phyloP scores from a whole-genome alignment of 78 protist genomes.

The Dictyostelium firmibasis region DNA sequence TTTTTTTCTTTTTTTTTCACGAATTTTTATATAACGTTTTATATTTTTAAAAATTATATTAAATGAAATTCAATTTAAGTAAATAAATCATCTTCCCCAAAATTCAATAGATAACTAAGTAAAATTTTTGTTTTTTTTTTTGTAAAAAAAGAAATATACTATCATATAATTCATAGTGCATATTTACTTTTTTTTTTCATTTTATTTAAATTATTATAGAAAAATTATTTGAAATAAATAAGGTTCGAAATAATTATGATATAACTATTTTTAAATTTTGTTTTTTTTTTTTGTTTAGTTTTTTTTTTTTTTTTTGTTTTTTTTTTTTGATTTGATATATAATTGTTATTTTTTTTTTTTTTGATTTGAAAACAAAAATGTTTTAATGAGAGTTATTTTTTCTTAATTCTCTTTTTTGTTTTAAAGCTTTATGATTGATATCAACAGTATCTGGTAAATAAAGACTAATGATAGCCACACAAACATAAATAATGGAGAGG shows the following conservation, averaged over 20 bases:
- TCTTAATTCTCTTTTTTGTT: not conserved
- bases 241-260: not conserved
- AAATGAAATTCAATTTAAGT: no score
- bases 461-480: constrained; percentile 19
- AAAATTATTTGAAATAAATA: not conserved
- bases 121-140: no score
- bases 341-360: no score
- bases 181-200: not conserved
- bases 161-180: not conserved
- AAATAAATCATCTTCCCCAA: no score
- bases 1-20: no score
- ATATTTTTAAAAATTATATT: no score
- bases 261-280: not conserved
- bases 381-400: not conserved
- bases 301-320: not conserved
- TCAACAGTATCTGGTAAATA: constrained; percentile 47
- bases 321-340: no score
- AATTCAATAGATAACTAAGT: no score
- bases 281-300: not conserved
- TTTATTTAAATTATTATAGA: not conserved
- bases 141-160: not conserved
- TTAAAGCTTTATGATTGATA: not conserved
- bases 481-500: not conserved
- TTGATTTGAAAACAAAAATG: no score
- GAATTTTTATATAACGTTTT: no score